These are phyloP conservation scores for Chaetomium olivaceum DNA, from an alignment of 2,329 filamentous ascomycete genomes.

Conservation along the genomic window DNA sequence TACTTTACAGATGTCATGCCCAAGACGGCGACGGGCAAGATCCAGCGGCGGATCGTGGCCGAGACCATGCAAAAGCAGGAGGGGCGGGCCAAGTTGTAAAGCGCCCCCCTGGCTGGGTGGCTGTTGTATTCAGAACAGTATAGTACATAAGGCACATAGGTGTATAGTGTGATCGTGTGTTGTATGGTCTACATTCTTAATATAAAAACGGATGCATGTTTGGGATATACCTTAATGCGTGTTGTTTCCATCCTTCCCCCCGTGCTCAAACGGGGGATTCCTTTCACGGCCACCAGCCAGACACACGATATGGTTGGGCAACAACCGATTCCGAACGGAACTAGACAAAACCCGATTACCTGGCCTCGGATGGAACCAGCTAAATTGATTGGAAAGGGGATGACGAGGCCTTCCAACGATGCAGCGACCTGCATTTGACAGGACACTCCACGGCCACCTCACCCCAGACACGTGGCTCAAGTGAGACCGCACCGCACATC, in stretches of 20 bases:
- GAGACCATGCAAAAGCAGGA: conserved; percentile 79
- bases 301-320: neutral
- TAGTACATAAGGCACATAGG: neutral
- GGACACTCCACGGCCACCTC: neutral
- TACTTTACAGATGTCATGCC: conserved; percentile 84
- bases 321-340: neutral
- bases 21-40: conserved; percentile 90
- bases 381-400: neutral
- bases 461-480: conserved; percentile 2
- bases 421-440: neutral
- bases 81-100: conserved; percentile 55
- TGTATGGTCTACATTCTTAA: neutral
- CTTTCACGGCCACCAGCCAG: neutral
- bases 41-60: conserved; percentile 82
- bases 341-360: neutral
- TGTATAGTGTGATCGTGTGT: neutral
- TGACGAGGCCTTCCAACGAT: neutral
- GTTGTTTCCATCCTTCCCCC: neutral
- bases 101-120: neutral
- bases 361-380: neutral
- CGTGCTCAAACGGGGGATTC: neutral
- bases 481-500: neutral
- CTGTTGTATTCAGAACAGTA: neutral
- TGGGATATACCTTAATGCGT: neutral
- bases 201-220: neutral